These are phyloP conservation scores for Ogataea populi-albae DNA, from an alignment of 805 yeast species.

Conservation along the genomic window DNA sequence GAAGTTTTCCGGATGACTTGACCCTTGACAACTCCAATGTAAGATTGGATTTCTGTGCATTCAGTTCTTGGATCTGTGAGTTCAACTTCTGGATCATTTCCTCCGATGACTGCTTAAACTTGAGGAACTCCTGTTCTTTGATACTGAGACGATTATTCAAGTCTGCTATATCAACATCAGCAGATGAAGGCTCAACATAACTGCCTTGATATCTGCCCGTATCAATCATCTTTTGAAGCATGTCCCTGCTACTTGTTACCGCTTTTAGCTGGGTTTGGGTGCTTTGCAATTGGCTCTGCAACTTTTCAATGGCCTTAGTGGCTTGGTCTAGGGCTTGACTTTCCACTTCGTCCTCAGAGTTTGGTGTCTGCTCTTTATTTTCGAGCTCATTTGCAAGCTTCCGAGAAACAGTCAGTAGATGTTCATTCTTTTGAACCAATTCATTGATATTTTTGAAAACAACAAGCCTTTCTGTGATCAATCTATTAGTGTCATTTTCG, in stretches of 20 bases:
- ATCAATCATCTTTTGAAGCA: conserved; percentile 40
- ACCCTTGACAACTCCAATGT: conserved; percentile 51
- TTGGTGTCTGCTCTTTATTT: conserved; percentile 50
- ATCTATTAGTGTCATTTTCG: conserved; percentile 61
- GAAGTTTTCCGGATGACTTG: conserved; percentile 50
- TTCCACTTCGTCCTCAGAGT: conserved; percentile 44
- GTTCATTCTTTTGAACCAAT: conserved; percentile 70
- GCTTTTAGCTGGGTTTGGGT: conserved; percentile 52
- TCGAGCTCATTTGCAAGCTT: conserved; percentile 72
- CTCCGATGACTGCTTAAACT: conserved; percentile 39
- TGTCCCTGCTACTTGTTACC: conserved; percentile 65
- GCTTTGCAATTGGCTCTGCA: conserved; percentile 56
- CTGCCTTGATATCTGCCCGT: conserved; percentile 2
- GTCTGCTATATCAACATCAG: conserved; percentile 13
- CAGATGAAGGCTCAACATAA: conserved; percentile 16
- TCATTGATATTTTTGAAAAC: conserved; percentile 66
- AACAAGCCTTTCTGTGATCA: conserved; percentile 73
- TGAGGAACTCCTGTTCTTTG: conserved; percentile 39
- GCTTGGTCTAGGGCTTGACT: conserved; percentile 40
- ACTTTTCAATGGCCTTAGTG: conserved; percentile 59
- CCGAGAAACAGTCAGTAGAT: conserved; percentile 65
- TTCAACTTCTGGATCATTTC: conserved; percentile 48
- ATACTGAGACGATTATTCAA: conserved; percentile 20
- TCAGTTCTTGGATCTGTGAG: conserved; percentile 39
- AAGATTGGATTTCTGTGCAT: conserved; percentile 44